Conservation (phyloP, 2,329 filamentous ascomycete genomes). For the Scorias spongiosa region DNA sequence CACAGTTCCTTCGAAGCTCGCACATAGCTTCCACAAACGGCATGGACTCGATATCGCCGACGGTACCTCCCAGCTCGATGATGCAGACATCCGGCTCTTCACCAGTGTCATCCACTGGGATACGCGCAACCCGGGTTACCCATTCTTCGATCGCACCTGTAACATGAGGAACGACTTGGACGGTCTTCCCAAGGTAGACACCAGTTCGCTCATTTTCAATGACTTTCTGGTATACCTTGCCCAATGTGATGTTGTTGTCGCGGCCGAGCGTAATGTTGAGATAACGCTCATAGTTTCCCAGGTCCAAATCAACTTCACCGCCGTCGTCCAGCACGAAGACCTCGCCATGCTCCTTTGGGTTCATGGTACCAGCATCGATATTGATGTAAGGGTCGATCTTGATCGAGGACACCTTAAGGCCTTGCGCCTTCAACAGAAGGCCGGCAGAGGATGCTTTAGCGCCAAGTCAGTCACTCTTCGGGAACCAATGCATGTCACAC, state of each 20-base stretch:
- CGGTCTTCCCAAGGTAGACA: slow-evolving; percentile 80
- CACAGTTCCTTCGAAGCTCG: slow-evolving; percentile 58
- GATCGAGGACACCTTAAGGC: slow-evolving; percentile 56
- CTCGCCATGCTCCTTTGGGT: slow-evolving; percentile 66
- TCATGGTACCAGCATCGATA: slow-evolving; percentile 60
- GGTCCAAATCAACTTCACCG: slow-evolving; percentile 59
- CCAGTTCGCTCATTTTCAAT: slow-evolving; percentile 58
- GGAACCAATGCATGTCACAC: slow-evolving; percentile 4
- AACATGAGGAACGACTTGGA: slow-evolving; percentile 82
- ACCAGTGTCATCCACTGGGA: slow-evolving; percentile 73
- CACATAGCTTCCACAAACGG: slow-evolving; percentile 79
- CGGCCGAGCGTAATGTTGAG: slow-evolving; percentile 66
- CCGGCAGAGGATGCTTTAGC: slow-evolving; percentile 52
- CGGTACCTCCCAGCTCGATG: slow-evolving; percentile 54
- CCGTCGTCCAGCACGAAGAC: slow-evolving; percentile 78
- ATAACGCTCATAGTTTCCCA: slow-evolving; percentile 68
- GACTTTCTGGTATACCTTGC: slow-evolving; percentile 86
- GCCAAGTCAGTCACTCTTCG: slow-evolving; percentile 10
- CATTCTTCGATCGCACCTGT: slow-evolving; percentile 86
- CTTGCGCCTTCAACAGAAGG: slow-evolving; percentile 63
- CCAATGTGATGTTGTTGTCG: slow-evolving; percentile 94
- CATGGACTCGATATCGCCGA: slow-evolving; percentile 72
- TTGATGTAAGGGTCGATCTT: slow-evolving; percentile 64
- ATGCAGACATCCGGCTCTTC: slow-evolving; percentile 86
- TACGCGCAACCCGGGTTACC: slow-evolving; percentile 72